Base-by-base conservation (phyloP, 2,329 filamentous ascomycete genomes). In the Xylariaceae sp. region DNA sequence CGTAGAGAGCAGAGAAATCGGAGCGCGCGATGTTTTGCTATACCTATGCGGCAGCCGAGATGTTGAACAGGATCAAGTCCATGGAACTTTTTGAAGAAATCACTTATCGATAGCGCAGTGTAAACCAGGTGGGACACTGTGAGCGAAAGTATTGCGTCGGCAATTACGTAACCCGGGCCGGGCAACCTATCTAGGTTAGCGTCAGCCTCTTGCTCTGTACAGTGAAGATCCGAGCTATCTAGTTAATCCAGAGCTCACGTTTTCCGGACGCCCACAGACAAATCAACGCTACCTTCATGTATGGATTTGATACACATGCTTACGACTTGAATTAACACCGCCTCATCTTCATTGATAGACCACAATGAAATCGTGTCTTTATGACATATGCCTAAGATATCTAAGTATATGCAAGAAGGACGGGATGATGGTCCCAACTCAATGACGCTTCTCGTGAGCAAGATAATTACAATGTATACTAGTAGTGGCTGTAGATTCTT, bases 31-130 rank as follows among this genome's bases (percentile, higher is more conserved):
- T 53, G 51, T 40, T 39, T 45, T 35, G 12, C 41, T 37, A 35
- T 34, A 19, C 19, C 19, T 19, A 55, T 43, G 49, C 35, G 6
- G 11, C 8, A 27, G 6, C 9, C 40, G 40, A 27, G n/a, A n/a
- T 29, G 8, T 37, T 9, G 35, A 11, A 37, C 35, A 44, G 42
- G 42, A 30, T 27, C 27, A 4, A 6, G 31, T 41, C 31, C 39
- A 53, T 8, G 54, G 54, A 57, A 54, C 55, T 57, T 59, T 59
- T 57, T 57, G 50, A 50, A 54, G 41, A 30, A 43, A 49, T 41
- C 27, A 7, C 30, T 58, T 53, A 55, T 58, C 56, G 53, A 58
- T 58, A 58, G n/a, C 7, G 32, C 35, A 37, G 8, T 9, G 27
- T 29, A 3, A 45, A 42, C 6, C 12, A 42, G 30, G 47, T 42